Base-by-base conservation (phyloP, 345 rosid species). In the Aurinia saxatilis region DNA sequence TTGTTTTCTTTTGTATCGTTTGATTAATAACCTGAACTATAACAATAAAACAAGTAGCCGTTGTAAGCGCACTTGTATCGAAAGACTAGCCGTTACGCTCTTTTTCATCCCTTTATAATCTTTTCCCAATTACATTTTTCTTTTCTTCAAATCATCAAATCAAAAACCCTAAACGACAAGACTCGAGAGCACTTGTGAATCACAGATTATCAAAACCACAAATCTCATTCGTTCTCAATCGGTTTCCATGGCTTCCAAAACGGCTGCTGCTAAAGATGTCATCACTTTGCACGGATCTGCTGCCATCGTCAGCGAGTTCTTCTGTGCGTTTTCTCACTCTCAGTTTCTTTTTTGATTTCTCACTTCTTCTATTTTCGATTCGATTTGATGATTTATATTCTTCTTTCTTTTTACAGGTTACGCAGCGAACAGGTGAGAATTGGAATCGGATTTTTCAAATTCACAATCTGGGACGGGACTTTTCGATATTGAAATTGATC, bases 261-360 rank as follows among this genome's bases (percentile, higher is more conserved):
- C 87, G 0, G 81, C 78, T 37, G 77, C 99, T 55, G 78, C 99
- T 55, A 90, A 85, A 74, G 99, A 93, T 57, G 90, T 93, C 76
- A 93, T 93, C 77, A 93, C 99, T 30, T 75, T 93, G 2, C 91
- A 96, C 33, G 99, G 99, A 56, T 93, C 99, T 15, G 96, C 99
- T 3, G 90, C 99, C 0, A 93, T 93, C 67, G 97, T 87, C 73
- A 85, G 99, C 77, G 99, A 93, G 71, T 90, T 93, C 51, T 93
- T 93, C 59, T 95, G 99, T 85, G 51, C 19, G 82, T 65, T 65
- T 16, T 13, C 49, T 36, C 42, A 11, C 0, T 1, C 48, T 37
- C 44, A 4, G 13, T 58, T 40, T 36, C 27, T 1, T 13, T 0
- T 11, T 13, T 9, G 7, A 11, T 19, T 13, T 15, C 15, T 27